These are phyloP conservation scores for Cladosporium cucumerinum DNA, from an alignment of 2,329 filamentous ascomycete species.

Conservation along the genomic window DNA sequence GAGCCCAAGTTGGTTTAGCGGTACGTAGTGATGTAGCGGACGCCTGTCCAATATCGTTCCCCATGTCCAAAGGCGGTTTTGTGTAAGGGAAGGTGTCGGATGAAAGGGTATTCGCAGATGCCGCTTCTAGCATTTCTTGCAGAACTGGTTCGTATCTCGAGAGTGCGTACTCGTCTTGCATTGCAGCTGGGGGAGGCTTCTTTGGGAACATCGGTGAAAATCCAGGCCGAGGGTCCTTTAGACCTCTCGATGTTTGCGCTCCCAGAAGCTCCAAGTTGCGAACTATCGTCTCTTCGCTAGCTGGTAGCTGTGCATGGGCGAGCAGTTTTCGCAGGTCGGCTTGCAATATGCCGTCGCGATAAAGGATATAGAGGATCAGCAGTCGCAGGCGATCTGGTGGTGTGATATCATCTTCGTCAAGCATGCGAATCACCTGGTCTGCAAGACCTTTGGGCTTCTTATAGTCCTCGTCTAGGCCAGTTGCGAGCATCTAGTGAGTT, in stretches of 20 bases:
- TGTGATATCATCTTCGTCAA: slow-evolving; percentile 76
- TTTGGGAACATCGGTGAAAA: slow-evolving; percentile 67
- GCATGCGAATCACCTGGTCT: slow-evolving; percentile 77
- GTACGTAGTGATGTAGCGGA: slow-evolving; percentile 70
- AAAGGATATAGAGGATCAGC: slow-evolving; percentile 80
- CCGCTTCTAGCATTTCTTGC: slow-evolving; percentile 79
- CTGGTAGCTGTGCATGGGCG: slow-evolving; percentile 74
- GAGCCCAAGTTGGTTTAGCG: slow-evolving; percentile 93
- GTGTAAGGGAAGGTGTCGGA: slow-evolving; percentile 47
- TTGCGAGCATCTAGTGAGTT: slow-evolving; percentile 64
- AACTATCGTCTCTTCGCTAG: slow-evolving; percentile 68
- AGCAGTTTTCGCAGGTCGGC: slow-evolving; percentile 84
- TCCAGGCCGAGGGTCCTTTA: slow-evolving; percentile 73
- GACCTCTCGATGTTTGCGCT: slow-evolving; percentile 63
- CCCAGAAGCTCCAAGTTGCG: slow-evolving; percentile 79
- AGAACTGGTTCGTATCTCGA: slow-evolving; percentile 80
- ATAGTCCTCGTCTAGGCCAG: slow-evolving; percentile 87
- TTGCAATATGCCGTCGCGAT: slow-evolving; percentile 76
- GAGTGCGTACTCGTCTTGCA: slow-evolving; percentile 73
- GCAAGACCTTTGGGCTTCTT: slow-evolving; percentile 86
- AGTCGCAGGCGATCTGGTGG: slow-evolving; percentile 76
- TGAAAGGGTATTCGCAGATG: slow-evolving; percentile 42
- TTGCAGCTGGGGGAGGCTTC: slow-evolving; percentile 55
- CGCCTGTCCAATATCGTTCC: slow-evolving; percentile 52
- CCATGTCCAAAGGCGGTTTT: slow-evolving; percentile 57